A percentile compares a stretch with the other conserved stretches of the same genome.
These are phyloP conservation scores for Citropsis articulata DNA, from an alignment of 345 rosid genomes.

Conservation along the genomic window DNA sequence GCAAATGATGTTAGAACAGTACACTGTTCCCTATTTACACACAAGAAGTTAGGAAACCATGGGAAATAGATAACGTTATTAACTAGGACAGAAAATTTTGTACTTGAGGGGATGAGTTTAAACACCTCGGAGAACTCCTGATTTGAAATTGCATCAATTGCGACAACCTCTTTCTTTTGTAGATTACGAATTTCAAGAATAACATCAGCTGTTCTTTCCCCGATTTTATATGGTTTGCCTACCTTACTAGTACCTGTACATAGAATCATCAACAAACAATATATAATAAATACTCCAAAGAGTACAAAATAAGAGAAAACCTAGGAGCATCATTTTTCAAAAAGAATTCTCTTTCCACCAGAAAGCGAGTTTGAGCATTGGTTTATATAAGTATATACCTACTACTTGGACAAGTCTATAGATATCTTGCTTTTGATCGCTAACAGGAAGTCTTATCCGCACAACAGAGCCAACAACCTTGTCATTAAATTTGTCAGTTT, in stretches of 20 bases:
- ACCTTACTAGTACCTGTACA: constrained; percentile 63
- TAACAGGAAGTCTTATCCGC: constrained; percentile 63
- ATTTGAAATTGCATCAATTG: constrained; percentile 73
- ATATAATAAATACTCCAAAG: background rate
- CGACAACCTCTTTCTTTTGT: constrained; percentile 67
- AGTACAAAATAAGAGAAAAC: constrained; percentile 2
- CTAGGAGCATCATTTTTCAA: constrained; percentile 1
- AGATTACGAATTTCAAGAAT: constrained; percentile 73
- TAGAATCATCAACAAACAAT: constrained; percentile 16
- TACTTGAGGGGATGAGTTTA: constrained; percentile 3
- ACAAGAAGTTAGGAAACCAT: background rate
- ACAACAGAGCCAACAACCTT: constrained; percentile 87
- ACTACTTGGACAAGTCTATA: constrained; percentile 85
- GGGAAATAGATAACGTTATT: background rate
- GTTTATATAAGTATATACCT: constrained; percentile 49
- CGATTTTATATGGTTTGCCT: constrained; percentile 61
- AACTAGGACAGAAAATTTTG: background rate
- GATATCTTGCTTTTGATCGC: constrained; percentile 66
- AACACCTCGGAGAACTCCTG: constrained; percentile 88
- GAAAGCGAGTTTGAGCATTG: constrained; percentile 16
- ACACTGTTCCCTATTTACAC: background rate
- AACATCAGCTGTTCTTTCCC: constrained; percentile 48
- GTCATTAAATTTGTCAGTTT: constrained; percentile 60
- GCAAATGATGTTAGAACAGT: too few species aligned
- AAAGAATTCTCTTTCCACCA: background rate